These are phyloP conservation scores for Penicillium brasilianum DNA, from an alignment of 2,329 filamentous ascomycete genomes.

Conservation along the genomic window DNA sequence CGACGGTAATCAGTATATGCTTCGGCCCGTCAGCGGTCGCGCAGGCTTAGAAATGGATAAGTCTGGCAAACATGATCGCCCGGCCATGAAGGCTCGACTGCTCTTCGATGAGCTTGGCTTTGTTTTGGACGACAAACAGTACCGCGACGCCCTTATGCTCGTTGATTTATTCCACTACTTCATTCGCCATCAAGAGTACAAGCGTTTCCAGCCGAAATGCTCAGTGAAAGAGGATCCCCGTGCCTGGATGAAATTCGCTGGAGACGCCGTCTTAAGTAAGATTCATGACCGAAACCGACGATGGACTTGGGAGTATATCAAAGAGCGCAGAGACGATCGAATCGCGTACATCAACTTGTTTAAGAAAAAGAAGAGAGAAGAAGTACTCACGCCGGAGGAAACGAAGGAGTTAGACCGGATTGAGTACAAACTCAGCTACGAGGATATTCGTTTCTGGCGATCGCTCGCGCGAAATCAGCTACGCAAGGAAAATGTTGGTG, in stretches of 20 bases:
- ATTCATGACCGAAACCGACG: slow-evolving; percentile 92
- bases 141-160: slow-evolving; percentile 96
- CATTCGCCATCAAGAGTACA: slow-evolving; percentile 95
- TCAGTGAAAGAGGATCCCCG: slow-evolving; percentile 85
- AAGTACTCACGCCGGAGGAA: slow-evolving; percentile 71
- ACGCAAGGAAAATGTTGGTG: slow-evolving; percentile 89
- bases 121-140: slow-evolving; percentile 96
- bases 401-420: slow-evolving; percentile 73
- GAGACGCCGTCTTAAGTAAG: slow-evolving; percentile 84
- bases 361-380: slow-evolving; percentile 86
- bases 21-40: slow-evolving; percentile 93
- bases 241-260: slow-evolving; percentile 92
- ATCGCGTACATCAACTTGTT: slow-evolving; percentile 89
- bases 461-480: slow-evolving; percentile 92
- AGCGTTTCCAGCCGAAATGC: slow-evolving; percentile 84
- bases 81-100: slow-evolving; percentile 87
- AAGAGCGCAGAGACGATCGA: slow-evolving; percentile 87
- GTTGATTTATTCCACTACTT: slow-evolving; percentile 99
- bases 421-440: slow-evolving; percentile 88
- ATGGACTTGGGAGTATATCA: slow-evolving; percentile 97
- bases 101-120: slow-evolving; percentile 97
- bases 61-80: slow-evolving; percentile 75
- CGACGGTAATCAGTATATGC: slow-evolving; percentile 86
- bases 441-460: slow-evolving; percentile 96
- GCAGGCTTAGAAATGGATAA: slow-evolving; percentile 96